Conservation (phyloP, 164 flowering plant species). For the Tetracentron sinense region DNA sequence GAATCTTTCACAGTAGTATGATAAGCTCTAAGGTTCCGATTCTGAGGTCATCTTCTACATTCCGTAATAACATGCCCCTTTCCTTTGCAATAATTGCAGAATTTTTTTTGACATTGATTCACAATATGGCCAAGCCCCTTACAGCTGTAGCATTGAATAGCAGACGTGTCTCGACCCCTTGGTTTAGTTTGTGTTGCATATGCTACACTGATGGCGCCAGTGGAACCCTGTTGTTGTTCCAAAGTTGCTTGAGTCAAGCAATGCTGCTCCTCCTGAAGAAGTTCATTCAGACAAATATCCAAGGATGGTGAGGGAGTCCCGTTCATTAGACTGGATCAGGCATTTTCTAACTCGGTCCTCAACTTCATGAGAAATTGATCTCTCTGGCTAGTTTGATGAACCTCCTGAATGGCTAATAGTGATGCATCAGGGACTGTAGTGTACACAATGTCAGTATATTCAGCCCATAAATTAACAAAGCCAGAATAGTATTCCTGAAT, state of each 20-base stretch:
- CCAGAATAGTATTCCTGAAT: neutral
- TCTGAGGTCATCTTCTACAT: neutral
- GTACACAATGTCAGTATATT: neutral
- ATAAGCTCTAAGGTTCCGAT: neutral
- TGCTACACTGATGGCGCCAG: neutral
- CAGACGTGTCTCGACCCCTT: neutral
- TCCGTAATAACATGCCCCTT: conserved; percentile 2
- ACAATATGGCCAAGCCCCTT: neutral
- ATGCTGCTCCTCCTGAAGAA: conserved; percentile 1
- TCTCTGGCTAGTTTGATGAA: neutral
- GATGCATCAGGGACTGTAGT: neutral
- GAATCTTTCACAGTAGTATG: neutral
- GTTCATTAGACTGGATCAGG: neutral
- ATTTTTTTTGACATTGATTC: conserved; percentile 1
- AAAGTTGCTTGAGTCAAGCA: neutral
- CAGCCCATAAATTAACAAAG: neutral
- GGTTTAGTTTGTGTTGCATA: neutral
- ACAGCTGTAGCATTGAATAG: neutral
- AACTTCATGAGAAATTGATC: conserved; percentile 8
- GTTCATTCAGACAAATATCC: conserved; percentile 4
- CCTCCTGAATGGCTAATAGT: neutral
- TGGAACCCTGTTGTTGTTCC: neutral
- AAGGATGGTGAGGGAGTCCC: neutral
- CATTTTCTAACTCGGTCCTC: neutral
- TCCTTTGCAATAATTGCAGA: conserved; percentile 2